Conservation (phyloP, 2,329 filamentous ascomycete genomes). For the Biscogniauxia marginata region DNA sequence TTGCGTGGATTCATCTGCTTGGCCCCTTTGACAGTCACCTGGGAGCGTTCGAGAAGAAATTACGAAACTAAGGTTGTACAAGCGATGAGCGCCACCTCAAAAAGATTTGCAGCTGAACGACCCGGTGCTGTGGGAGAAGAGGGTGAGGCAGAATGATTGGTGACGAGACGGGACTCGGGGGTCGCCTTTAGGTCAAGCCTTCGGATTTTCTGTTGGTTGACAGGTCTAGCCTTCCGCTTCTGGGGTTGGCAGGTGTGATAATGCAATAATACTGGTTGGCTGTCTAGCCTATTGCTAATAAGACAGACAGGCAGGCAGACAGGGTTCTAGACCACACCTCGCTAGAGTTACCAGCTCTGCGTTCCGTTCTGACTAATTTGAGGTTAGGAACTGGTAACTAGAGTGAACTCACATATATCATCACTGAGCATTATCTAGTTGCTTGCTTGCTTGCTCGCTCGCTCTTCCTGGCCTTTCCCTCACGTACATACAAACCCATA, state of each 20-base stretch:
- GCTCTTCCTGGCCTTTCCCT: no score
- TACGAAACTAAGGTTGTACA: background rate
- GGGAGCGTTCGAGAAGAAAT: background rate
- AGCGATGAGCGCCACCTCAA: background rate
- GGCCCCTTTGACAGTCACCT: background rate
- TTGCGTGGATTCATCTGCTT: no score
- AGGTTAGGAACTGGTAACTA: background rate
- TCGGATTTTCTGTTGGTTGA: background rate
- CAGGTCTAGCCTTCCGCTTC: background rate
- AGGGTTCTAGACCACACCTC: background rate
- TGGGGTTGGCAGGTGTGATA: background rate
- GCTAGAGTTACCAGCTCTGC: background rate
- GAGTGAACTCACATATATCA: background rate
- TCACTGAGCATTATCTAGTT: background rate
- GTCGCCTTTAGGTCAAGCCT: background rate
- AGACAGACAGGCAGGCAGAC: background rate
- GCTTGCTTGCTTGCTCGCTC: no score
- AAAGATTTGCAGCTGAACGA: background rate
- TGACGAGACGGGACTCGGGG: background rate
- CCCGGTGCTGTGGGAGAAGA: background rate
- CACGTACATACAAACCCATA: no score
- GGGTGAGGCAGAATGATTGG: background rate
- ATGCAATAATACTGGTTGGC: background rate
- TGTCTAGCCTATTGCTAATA: background rate
- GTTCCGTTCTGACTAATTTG: background rate